phyloP scores from a whole-genome alignment of 768 basidiomycete genomes.

The Scleroderma citrinum region DNA sequence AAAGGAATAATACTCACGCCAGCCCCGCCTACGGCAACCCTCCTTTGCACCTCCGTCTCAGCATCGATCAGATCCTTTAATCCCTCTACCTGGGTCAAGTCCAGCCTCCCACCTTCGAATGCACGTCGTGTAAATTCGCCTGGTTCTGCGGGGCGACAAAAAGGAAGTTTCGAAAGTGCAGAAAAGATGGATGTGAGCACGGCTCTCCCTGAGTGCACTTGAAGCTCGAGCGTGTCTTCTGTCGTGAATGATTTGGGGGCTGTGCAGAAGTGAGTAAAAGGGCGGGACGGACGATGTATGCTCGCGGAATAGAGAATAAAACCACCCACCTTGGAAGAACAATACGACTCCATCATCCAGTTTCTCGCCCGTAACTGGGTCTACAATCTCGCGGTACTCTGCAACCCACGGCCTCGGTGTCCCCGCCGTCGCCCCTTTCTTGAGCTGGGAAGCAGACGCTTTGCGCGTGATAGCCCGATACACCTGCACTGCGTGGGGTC shows the following conservation, averaged over 20 bases:
- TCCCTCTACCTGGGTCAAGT: constrained; percentile 87
- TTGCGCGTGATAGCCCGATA: constrained; percentile 55
- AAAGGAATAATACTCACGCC: constrained; percentile 41
- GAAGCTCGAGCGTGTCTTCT: constrained; percentile 77
- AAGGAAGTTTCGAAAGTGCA: constrained; percentile 55
- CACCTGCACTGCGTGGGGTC: constrained; percentile 60
- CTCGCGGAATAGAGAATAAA: background rate
- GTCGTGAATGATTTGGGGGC: constrained; percentile 80
- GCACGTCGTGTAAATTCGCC: constrained; percentile 90
- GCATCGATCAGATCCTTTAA: constrained; percentile 83
- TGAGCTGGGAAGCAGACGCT: background rate
- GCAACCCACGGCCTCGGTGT: constrained; percentile 59
- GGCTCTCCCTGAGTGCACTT: constrained; percentile 83
- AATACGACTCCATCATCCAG: constrained; percentile 80
- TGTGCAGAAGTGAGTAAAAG: constrained; percentile 22
- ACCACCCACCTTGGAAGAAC: constrained; percentile 64
- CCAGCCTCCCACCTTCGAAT: constrained; percentile 73
- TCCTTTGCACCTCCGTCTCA: constrained; percentile 79
- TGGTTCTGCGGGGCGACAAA: constrained; percentile 71
- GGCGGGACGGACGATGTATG: background rate
- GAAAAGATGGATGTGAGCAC: constrained; percentile 65
- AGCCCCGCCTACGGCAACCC: constrained; percentile 62
- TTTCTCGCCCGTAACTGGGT: constrained; percentile 52
- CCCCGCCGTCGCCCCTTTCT: background rate
- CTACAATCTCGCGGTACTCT: constrained; percentile 61